Percentiles rank a stretch among this genome's conserved stretches.
phyloP scores from a whole-genome alignment of 164 flowering plant species.

The Dillenia suffruticosa region DNA sequence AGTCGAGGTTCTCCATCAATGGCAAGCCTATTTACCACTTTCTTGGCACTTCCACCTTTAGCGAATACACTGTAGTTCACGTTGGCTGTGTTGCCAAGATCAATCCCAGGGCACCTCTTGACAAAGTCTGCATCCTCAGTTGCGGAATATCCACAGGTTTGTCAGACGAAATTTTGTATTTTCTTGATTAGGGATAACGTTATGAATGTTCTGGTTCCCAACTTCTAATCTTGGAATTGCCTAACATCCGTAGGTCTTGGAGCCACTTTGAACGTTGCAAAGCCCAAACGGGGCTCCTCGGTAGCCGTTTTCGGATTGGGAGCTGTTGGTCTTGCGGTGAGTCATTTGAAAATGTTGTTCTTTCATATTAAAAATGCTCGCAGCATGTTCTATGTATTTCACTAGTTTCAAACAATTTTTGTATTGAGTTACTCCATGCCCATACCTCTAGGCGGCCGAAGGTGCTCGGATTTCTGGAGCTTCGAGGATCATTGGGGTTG shows the following conservation, averaged over 20 bases:
- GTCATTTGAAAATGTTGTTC: conserved; percentile 8
- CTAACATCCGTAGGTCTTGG: conserved; percentile 47
- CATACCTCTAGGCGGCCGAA: conserved; percentile 34
- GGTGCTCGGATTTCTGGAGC: conserved; percentile 68
- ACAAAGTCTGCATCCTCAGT: conserved; percentile 68
- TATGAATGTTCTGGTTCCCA: no score
- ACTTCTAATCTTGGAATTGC: neutral
- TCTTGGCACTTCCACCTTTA: conserved; percentile 79
- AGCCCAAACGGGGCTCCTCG: conserved; percentile 53
- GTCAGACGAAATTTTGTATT: neutral
- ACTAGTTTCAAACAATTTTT: neutral
- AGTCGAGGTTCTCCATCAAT: conserved; percentile 46
- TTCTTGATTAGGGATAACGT: neutral
- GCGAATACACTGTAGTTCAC: conserved; percentile 80
- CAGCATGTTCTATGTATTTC: neutral
- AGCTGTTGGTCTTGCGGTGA: conserved; percentile 82
- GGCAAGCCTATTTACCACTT: conserved; percentile 67
- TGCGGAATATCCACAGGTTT: conserved; percentile 75
- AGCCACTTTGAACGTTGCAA: conserved; percentile 79
- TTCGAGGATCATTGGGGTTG: conserved; percentile 81
- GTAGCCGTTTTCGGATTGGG: conserved; percentile 81
- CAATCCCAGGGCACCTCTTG: conserved; percentile 73
- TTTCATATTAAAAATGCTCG: no score
- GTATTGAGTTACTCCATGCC: neutral
- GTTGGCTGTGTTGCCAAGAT: conserved; percentile 75